Base-by-base conservation (phyloP, 1,284 basidiomycete genomes). In the Ganoderma lingzhi region DNA sequence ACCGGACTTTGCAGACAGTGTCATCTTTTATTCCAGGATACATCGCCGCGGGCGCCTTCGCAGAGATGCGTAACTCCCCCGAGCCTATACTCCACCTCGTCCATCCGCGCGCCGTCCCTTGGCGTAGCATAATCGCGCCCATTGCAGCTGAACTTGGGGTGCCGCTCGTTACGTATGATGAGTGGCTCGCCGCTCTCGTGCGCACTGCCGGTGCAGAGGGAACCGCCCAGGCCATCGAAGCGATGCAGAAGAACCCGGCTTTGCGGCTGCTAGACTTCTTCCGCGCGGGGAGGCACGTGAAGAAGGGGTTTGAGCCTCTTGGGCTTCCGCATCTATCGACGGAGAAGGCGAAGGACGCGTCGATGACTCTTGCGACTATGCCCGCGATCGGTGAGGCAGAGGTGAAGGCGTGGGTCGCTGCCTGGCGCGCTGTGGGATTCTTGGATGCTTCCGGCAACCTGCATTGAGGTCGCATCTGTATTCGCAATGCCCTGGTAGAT, bases 21-120 rank as follows among this genome's bases (percentile, higher is more conserved):
- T 30, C 35, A 3, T 72, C 68, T 8, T 80, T 76, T 76, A 69
- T 80, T 28, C 75, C 73, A 1, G 48, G 67, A 2, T 71, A 76
- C 39, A 62, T 69, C 4, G 75, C 77, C 0, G 74, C 77, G 1
- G 59, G 58, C 0, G 73, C 71, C 0, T 59, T 78, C 44, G 48
- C 71, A 2, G 77, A 78, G 39, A 74, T 75, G 71, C 70, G 73
- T 23, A 51, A 63, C 14, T 62, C 74, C 9, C 44, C 70, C 6
- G 53, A 60, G 5, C 58, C 61, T 1, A 56, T 78, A 19, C 67
- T 73, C 30, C 65, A 69, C 44, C 63, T 71, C 45, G 70, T 68
- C 41, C 70, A 73, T 51, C 66, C 70, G 15, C 64, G 61, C 14
- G 68, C 72, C 10, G 70, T 71, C 35, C 15, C 66, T 2, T 73